Evolutionary conservation across 2,329 filamentous ascomycete genomes (phyloP).

Genomic region (Fusarium papillatum): DNA sequence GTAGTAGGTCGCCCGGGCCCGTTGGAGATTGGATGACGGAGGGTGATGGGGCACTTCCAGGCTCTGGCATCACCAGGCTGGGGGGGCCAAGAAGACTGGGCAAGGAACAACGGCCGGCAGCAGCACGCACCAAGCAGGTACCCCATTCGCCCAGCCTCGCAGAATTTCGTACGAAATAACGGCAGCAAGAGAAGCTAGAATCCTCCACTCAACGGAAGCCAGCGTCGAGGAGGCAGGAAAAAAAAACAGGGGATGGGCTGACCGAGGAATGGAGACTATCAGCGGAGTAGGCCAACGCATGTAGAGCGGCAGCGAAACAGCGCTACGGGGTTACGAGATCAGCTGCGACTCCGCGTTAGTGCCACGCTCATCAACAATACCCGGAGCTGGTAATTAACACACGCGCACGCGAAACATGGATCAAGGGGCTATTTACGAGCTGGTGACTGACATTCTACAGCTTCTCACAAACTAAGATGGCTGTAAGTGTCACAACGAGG

Average conservation of each 20-base stretch:
- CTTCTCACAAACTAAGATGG: neutral
- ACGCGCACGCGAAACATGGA: conserved; percentile 13
- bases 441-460: conserved; percentile 21
- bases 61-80: neutral
- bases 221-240: conserved; percentile 1
- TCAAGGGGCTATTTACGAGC: conserved; percentile 12
- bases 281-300: conserved; percentile 25
- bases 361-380: conserved; percentile 6
- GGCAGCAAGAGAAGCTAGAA: neutral
- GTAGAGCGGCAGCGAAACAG: conserved; percentile 6
- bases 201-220: neutral
- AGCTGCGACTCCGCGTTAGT: conserved; percentile 22
- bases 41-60: conserved; percentile 17
- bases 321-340: conserved; percentile 29
- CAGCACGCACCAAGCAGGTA: conserved; percentile 22
- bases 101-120: conserved; percentile 17
- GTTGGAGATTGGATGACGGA: conserved; percentile 41
- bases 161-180: conserved; percentile 12
- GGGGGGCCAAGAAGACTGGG: neutral
- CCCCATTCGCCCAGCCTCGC: conserved; percentile 32
- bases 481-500: neutral
- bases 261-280: conserved; percentile 31
- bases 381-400: neutral
- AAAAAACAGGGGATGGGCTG: conserved; percentile 4
- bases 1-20: conserved; percentile 12